Conservation (phyloP, 208 protist species). For the Acanthamoeba polyphaga region DNA sequence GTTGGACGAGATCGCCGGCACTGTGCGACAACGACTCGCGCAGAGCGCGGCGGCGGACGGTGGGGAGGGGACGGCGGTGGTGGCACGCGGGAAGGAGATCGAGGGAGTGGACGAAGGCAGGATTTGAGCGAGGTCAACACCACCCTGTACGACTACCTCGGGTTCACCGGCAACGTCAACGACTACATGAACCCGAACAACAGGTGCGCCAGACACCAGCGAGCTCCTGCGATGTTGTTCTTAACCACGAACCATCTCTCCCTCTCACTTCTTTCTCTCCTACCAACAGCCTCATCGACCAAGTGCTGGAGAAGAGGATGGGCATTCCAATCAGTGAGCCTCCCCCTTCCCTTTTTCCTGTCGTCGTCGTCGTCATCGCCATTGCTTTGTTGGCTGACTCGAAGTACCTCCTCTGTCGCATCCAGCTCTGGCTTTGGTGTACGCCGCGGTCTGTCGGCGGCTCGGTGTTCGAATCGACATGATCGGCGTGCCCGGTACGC, state of each 20-base stretch:
- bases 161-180: slow-evolving; percentile 14
- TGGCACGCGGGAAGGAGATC: background rate
- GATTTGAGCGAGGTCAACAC: background rate
- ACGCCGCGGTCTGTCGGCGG: background rate
- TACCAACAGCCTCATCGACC: background rate
- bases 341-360: background rate
- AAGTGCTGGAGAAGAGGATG: background rate
- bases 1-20: background rate
- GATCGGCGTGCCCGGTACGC: background rate
- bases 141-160: background rate
- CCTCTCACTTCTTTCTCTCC: too few species aligned
- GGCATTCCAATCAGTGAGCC: slow-evolving; percentile 10
- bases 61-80: background rate
- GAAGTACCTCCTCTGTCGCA: background rate
- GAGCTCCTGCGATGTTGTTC: background rate
- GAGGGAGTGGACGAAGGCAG: background rate
- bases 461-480: background rate
- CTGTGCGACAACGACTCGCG: background rate
- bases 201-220: background rate
- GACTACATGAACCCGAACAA: slow-evolving; percentile 46
- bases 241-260: background rate
- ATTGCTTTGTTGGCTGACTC: background rate
- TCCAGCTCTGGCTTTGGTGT: background rate
- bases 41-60: background rate
- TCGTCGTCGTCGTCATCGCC: background rate